Percentiles rank a stretch among this genome's conserved stretches.
Conservation (phyloP, 768 basidiomycete species). For the Mycena haematopus region DNA sequence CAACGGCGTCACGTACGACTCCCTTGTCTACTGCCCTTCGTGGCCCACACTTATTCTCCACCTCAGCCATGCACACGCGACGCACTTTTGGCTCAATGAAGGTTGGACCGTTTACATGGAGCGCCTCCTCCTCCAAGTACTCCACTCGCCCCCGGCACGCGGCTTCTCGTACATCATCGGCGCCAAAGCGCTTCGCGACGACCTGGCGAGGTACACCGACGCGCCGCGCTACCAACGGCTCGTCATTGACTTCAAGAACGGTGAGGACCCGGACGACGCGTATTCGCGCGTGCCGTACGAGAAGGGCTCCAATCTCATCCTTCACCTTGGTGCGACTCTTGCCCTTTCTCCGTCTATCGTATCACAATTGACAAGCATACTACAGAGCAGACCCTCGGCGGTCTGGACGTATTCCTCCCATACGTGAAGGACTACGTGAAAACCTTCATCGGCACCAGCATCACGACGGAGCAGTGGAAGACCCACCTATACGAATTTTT, state of each 20-base stretch:
- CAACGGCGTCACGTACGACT: constrained; percentile 81
- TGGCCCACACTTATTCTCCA: too few species aligned
- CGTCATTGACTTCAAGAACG: constrained; percentile 73
- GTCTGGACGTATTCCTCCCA: constrained; percentile 82
- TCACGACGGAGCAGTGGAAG: constrained; percentile 87
- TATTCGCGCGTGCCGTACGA: constrained; percentile 83
- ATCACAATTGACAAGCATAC: background rate
- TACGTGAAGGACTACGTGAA: constrained; percentile 85
- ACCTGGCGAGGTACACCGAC: constrained; percentile 65
- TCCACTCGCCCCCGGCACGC: constrained; percentile 77
- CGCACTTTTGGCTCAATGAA: constrained; percentile 91
- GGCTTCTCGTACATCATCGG: constrained; percentile 86
- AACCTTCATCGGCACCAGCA: constrained; percentile 83
- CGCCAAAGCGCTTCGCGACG: constrained; percentile 70
- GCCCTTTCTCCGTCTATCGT: background rate
- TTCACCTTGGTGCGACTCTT: constrained; percentile 67
- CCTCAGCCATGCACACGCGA: constrained; percentile 69
- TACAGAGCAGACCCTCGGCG: constrained; percentile 75
- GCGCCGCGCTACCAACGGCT: constrained; percentile 81
- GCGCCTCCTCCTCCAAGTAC: constrained; percentile 71
- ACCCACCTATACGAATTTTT: constrained; percentile 78
- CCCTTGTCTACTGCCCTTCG: too few species aligned
- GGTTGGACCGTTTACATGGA: constrained; percentile 96
- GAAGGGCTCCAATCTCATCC: constrained; percentile 88
- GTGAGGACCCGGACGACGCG: constrained; percentile 82